Evolutionary conservation across 768 basidiomycete species (phyloP), one percentile per base, ranked within the genome.

Genomic region (Gymnopilus dilepis): DNA sequence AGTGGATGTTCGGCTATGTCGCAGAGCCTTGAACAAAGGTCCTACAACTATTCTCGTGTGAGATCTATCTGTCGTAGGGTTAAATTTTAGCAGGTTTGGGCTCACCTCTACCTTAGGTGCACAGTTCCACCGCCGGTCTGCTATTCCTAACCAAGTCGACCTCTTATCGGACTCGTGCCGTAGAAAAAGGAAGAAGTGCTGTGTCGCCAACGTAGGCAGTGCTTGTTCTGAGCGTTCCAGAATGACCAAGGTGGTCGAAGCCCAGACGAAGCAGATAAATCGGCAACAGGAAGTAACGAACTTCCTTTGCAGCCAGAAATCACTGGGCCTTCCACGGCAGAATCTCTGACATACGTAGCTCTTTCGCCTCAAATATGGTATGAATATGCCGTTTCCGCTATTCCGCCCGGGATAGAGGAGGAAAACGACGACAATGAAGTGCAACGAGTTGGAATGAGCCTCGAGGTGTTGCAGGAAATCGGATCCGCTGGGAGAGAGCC

Each of bases 341-440:
- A 48, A 30, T 24, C 4, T 22, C 11, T 30, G 6, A 2, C 13
- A n/a, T 26, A 48, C 4, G 31, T 30, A 28, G 15, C 31, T n/a
- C 47, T 17, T 3, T 2, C 26, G 12, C 12, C 19, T 26, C 26
- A 48, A 48, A 15, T 2, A 30, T 48, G n/a, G 28, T 17, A 28
- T 28, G 3, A 28, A 11, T 28, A 30, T 17, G n/a, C 28, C 26
- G 12, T 50, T 50, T 31, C 47, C 47, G 47, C 28, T 30, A 50
- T 50, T 50, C 47, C 47, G 47, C 28, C 31, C 47, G 47, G 47
- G 17, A 50, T n/a, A 11, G 47, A 50, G 47, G 28, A 50, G 30
- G 26, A 50, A 31, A 47, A 24, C 13, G 28, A 50, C 30, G 47
- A 50, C 47, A 28, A 50, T 6, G 28, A 50, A 26, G 45, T 15